Base-by-base conservation (phyloP, 345 rosid species). In the Populus nigra region DNA sequence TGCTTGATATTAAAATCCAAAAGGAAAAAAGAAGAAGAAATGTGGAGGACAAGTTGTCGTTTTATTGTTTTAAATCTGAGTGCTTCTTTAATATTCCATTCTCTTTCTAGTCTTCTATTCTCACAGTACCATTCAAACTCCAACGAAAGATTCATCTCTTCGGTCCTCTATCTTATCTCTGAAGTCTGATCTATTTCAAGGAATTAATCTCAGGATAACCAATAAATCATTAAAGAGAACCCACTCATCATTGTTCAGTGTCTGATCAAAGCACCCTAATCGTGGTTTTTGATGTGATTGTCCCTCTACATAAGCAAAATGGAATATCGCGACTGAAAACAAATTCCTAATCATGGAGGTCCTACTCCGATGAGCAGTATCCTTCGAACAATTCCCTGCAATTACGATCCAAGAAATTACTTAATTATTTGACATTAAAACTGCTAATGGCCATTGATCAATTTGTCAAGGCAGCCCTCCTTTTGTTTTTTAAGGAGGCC, bases 51-150 rank as follows among this genome's bases (percentile, higher is more conserved):
- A 38, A 79, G 41, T 65, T 65, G 68, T 31, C n/a, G 39, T 65
- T 77, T 84, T 68, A 39, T 25, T 75, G 74, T 78, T 86, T 83
- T 70, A 74, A 79, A 88, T 77, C 86, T 85, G 87, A 86, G 88
- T 71, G 91, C 85, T 82, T 71, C 79, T 73, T 63, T 70, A 72
- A 62, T n/a, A 20, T 87, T 87, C 89, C 87, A 86, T 85, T 88
- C 90, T 84, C 87, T 84, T 84, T 83, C 82, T 66, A 82, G 85
- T 84, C 87, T 86, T 85, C 85, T 80, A 67, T 83, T 81, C 85
- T 38, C 84, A 41, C 73, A 31, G 66, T 27, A 41, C 65, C 68
- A 49, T 80, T 82, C 90, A 77, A 81, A 82, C 86, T 85, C 79
- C 85, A 15, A 86, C 83, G 76, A 83, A 86, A 83, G 88, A 85